Base-by-base conservation (phyloP, 2,329 filamentous ascomycete genomes). In the Fusarium sp. region DNA sequence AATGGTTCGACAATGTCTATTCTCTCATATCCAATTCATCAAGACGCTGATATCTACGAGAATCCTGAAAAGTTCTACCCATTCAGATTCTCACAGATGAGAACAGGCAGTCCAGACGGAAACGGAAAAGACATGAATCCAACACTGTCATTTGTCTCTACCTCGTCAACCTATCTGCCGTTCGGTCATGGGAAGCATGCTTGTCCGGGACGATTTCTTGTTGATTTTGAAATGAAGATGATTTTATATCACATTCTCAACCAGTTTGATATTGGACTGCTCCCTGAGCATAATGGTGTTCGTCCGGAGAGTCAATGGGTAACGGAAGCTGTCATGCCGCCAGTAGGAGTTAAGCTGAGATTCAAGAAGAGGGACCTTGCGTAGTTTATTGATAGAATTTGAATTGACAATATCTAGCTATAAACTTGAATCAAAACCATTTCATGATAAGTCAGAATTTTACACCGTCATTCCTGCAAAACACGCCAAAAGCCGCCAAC, bases 21-120 rank as follows among this genome's bases (percentile, higher is more conserved):
- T 42, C 70, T 80, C 6, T 67, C 72, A 0, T 72, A 75, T 17
- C 74, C 74, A 0, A 69, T 72, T 3, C 77, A 79, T 14, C 73
- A 63, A 0, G 77, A 82, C 23, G 55, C 56, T 5, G 74, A 75
- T 3, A 61, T 46, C 1, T 76, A 78, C 21, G 74, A 78, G 4
- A 71, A 80, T 2, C 74, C 80, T 1, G 46, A 71, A 13, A 77
- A 77, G 18, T 83, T 75, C 57, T 79, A 82, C 17, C 80, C 80
- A 0, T 82, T 81, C 49, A 76, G 81, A 1, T 83, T 80, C 57
- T 78, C 79, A 1, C 70, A 77, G 3, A 59, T 74, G 76, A 18
- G 78, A 76, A 51, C 58, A 58, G 4, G 66, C 70, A 4, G 59
- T 11, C 2, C 33, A 1, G 8, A 35, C 31, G 25, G 10, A 27